Base-by-base conservation (phyloP, 2,329 filamentous ascomycete species). In the Fusarium duplospermum region DNA sequence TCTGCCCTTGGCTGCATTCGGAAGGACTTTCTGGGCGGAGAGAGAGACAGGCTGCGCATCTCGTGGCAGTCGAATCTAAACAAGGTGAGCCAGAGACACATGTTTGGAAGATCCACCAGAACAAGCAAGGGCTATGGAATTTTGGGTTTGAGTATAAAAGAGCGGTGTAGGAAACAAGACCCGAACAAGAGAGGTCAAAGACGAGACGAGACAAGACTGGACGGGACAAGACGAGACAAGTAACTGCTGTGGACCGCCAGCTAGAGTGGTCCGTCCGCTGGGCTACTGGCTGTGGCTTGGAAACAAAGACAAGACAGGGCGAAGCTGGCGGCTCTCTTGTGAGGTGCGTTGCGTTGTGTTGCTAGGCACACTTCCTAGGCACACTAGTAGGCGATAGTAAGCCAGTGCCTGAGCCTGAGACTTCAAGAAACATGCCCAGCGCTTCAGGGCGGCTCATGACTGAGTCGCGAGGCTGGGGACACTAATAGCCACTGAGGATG, bases 161-260 rank as follows among this genome's bases (percentile, higher is more conserved):
- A 78, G 76, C 76, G 76, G 76, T 78, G 76, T 74, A 74, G 75
- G 54, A 47, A 72, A 57, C 66, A 45, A 69, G 71, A 64, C 63
- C 70, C 61, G 50, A 73, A 75, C 69, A 50, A 70, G 69, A 68
- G 59, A 77, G 59, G 69, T 69, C 60, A 65, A 69, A 70, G 63
- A 67, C 68, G 60, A 74, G 72, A 70, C 61, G 68, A 75, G 74
- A 72, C 73, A 62, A 70, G 69, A 65, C 66, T 66, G 69, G 71
- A 65, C 66, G 67, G 69, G 71, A 71, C 73, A 64, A 71, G 73
- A 71, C 71, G 70, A 62, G 72, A 50, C 69, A 62, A 64, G 33
- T 45, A 70, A 69, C 60, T 62, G 67, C 45, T 68, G 73, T 77
- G 73, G 75, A 68, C 60, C 73, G 59, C 45, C 45, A 64, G 64